These are phyloP conservation scores for Astrothelium macrocarpum DNA, from an alignment of 495 filamentous ascomycete genomes.

Conservation along the genomic window DNA sequence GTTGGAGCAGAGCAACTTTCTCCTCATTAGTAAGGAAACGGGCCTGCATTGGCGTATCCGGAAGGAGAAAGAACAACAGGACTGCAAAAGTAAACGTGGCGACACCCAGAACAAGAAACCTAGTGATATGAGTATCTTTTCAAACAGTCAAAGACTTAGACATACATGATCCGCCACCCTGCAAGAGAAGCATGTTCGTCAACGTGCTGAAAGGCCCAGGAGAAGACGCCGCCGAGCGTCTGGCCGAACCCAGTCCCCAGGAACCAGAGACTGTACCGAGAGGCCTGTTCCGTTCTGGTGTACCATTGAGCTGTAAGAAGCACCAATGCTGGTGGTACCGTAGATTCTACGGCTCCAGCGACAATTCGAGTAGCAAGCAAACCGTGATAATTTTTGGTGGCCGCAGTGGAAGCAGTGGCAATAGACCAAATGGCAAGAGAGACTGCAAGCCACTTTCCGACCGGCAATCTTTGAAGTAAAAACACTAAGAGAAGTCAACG, in stretches of 20 bases:
- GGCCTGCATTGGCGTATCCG: constrained; percentile 42
- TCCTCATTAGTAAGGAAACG: constrained; percentile 28
- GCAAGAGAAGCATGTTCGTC: constrained; percentile 29
- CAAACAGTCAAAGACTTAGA: constrained; percentile 16
- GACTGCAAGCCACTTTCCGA: constrained; percentile 19
- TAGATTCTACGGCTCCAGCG: constrained; percentile 55
- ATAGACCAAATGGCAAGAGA: constrained; percentile 36
- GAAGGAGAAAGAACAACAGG: constrained; percentile 25
- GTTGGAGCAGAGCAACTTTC: constrained; percentile 21
- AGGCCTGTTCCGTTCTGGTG: constrained; percentile 50
- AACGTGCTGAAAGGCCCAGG: constrained; percentile 53
- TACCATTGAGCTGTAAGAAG: constrained; percentile 53
- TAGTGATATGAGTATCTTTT: background rate
- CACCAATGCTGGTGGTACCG: constrained; percentile 50
- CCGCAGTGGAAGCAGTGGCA: constrained; percentile 47
- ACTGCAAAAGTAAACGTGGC: constrained; percentile 45
- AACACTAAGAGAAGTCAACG: constrained; percentile 9
- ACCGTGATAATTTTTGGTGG: constrained; percentile 39
- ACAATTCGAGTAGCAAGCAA: constrained; percentile 46
- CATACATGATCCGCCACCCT: constrained; percentile 57
- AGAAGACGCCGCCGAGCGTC: constrained; percentile 52
- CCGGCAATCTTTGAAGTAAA: constrained; percentile 17
- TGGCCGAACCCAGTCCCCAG: constrained; percentile 53
- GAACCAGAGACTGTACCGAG: constrained; percentile 58
- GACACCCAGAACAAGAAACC: constrained; percentile 38